A percentile compares a stretch with the other conserved stretches of the same genome.
Conservation (phyloP, 2,329 filamentous ascomycete genomes). For the Xylaria polymorpha region DNA sequence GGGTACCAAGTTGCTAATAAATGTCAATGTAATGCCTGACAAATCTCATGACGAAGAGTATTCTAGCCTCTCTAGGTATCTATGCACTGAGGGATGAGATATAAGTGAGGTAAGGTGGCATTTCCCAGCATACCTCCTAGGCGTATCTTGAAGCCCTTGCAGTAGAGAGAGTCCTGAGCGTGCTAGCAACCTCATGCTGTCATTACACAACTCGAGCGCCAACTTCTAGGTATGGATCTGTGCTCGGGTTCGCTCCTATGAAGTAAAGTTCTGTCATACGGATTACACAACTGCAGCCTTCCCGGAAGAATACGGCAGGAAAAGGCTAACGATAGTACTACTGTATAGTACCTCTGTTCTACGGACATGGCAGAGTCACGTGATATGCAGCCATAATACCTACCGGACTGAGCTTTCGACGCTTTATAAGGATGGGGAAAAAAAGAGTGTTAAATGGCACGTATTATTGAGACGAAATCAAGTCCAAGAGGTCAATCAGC, state of each 20-base stretch:
- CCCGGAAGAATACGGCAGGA: background rate
- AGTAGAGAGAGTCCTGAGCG: background rate
- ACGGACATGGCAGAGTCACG: background rate
- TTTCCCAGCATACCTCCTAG: background rate
- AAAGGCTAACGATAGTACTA: background rate
- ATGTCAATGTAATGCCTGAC: background rate
- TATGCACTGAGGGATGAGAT: background rate
- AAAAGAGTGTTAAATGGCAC: too few species aligned
- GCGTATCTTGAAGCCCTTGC: background rate
- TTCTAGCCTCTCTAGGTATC: background rate
- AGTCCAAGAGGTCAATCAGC: background rate
- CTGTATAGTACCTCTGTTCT: background rate
- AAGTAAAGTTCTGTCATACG: background rate
- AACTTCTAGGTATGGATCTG: background rate
- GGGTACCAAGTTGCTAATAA: background rate
- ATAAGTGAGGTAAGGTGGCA: background rate
- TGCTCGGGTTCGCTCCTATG: background rate
- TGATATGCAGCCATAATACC: background rate
- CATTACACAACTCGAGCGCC: background rate
- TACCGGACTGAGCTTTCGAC: background rate
- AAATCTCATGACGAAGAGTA: background rate
- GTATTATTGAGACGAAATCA: background rate
- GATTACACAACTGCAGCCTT: background rate
- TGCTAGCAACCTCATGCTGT: background rate
- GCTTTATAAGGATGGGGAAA: background rate